Percentiles rank a stretch among this genome's conserved stretches.
phyloP scores from a whole-genome alignment of 768 basidiomycete genomes.

The Lanmaoa rubissima region DNA sequence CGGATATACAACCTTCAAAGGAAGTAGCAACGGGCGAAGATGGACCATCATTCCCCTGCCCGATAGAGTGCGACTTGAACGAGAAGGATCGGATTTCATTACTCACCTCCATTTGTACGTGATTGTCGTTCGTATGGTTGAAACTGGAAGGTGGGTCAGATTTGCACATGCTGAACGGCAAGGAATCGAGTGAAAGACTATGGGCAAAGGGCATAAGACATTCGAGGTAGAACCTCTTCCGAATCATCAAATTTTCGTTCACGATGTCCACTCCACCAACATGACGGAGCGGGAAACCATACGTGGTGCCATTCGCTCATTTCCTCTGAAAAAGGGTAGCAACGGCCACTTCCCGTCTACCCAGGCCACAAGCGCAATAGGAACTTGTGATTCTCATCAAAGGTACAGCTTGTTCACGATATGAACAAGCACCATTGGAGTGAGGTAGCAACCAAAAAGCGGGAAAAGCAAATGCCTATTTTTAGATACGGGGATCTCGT shows the following conservation, averaged over 20 bases:
- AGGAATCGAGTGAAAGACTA: not conserved
- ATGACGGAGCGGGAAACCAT: not conserved
- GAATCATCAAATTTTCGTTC: not conserved
- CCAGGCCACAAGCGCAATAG: conserved; percentile 8
- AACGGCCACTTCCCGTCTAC: conserved; percentile 18
- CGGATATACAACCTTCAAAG: conserved; percentile 1
- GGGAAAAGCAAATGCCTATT: conserved; percentile 4
- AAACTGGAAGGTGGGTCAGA: conserved; percentile 46
- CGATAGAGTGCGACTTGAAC: conserved; percentile 21
- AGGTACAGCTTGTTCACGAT: conserved; percentile 11
- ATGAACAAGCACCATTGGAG: conserved; percentile 15
- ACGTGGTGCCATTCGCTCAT: conserved; percentile 2
- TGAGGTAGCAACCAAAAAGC: conserved; percentile 12
- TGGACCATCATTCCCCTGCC: not conserved
- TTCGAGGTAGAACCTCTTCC: not conserved
- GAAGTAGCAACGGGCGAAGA: not conserved
- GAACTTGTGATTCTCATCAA: conserved; percentile 19
- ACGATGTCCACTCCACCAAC: not conserved
- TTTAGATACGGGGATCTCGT: conserved; percentile 16
- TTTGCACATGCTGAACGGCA: conserved; percentile 6
- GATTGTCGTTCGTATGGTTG: conserved; percentile 67
- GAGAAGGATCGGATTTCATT: conserved; percentile 15
- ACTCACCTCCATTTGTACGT: conserved; percentile 71
- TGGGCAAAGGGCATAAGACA: not conserved
- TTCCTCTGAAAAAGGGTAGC: conserved; percentile 13